Conservation (phyloP, 208 protist species). For the Crithidia acanthocephali region DNA sequence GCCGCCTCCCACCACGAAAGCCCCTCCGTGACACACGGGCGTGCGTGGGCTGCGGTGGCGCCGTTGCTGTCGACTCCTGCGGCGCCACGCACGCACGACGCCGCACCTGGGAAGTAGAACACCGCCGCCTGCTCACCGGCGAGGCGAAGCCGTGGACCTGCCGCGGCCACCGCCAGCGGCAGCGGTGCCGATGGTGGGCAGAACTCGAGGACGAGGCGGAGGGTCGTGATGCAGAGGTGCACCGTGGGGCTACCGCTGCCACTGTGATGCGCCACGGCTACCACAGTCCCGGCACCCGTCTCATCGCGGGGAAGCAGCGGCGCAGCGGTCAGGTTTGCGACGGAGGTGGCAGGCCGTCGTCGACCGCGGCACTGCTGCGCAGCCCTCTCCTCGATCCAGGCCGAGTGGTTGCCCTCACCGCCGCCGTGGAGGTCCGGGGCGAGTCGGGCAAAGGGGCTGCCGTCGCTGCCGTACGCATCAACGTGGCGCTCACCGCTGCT, state of each 20-base stretch:
- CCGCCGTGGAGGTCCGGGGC: slow-evolving; percentile 4
- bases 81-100: slow-evolving; percentile 10
- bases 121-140: slow-evolving; percentile 7
- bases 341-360: neutral
- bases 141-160: slow-evolving; percentile 11
- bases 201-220: slow-evolving; percentile 12
- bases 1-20: neutral
- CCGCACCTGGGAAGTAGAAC: slow-evolving; percentile 27
- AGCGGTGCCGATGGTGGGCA: slow-evolving; percentile 3
- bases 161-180: slow-evolving; percentile 26
- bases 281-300: neutral
- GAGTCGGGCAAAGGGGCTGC: slow-evolving; percentile 25
- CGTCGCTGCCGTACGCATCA: slow-evolving; percentile 13
- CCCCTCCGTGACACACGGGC: neutral
- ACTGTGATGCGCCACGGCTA: neutral
- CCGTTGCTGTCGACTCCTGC: no score
- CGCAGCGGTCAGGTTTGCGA: neutral
- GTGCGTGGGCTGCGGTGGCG: neutral
- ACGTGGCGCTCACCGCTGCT: slow-evolving; percentile 12
- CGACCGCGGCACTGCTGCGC: neutral
- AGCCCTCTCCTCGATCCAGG: neutral
- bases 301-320: neutral
- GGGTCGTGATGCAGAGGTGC: neutral
- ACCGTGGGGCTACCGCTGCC: no score
- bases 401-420: neutral